A percentile compares a stretch with the other conserved stretches of the same genome.
phyloP scores from a whole-genome alignment of 768 basidiomycete genomes.

The Pulveroboletus ravenelii region DNA sequence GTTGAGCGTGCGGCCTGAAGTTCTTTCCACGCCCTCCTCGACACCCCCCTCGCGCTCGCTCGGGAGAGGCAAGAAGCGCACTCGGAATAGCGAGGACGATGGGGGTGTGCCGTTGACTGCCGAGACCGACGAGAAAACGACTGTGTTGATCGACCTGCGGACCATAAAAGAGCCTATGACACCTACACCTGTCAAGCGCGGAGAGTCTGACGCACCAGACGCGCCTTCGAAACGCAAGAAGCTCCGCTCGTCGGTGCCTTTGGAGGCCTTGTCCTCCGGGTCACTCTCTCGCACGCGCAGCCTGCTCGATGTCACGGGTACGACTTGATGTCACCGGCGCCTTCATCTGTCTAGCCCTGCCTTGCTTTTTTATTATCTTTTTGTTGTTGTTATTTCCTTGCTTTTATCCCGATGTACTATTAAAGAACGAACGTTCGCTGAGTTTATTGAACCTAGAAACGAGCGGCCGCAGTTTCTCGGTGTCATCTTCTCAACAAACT shows the following conservation, averaged over 20 bases:
- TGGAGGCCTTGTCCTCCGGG: background rate
- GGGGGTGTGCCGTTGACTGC: background rate
- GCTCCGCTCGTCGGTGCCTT: background rate
- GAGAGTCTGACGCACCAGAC: background rate
- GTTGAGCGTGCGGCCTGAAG: background rate
- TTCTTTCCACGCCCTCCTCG: background rate
- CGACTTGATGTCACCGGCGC: background rate
- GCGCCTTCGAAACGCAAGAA: conserved; percentile 14
- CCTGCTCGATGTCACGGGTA: conserved; percentile 1
- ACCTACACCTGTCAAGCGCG: background rate
- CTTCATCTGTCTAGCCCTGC: background rate
- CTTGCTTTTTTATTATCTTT: background rate
- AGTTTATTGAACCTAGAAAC: background rate
- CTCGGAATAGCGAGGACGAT: conserved; percentile 6
- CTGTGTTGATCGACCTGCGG: background rate
- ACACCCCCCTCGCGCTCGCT: conserved; percentile 9
- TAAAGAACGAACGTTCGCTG: background rate
- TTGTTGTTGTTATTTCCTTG: background rate
- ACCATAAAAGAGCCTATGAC: background rate
- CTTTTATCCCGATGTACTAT: background rate
- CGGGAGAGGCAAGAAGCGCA: conserved; percentile 16
- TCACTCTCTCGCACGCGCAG: conserved; percentile 1
- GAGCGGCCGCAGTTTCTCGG: conserved; percentile 3
- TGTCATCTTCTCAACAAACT: background rate
- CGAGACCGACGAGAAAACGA: background rate